Evolutionary conservation across 2,329 filamentous ascomycete species (phyloP), one percentile per base, ranked within the genome.

Genomic region (Neonectria coccinea): DNA sequence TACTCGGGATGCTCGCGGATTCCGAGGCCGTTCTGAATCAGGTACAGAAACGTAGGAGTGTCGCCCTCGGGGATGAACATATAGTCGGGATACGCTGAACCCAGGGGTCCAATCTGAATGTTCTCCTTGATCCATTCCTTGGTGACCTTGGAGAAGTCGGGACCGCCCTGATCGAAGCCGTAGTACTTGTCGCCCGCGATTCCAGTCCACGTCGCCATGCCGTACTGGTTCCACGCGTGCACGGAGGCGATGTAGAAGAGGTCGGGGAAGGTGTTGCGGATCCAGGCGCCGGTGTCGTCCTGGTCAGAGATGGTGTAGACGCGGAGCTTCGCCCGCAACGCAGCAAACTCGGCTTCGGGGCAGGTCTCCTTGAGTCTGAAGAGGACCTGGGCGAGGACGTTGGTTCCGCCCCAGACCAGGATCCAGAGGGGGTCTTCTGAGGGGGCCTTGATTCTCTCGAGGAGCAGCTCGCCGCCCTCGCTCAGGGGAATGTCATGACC

Each of bases 251-350:
- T 86, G 73, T 87, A 88, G 67, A 86, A 84, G 7, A 89, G 71
- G 27, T 85, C 81, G 0, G 87, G 85, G 64, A 83, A 88, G 3
- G 79, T 81, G 50, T 78, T 75, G 16, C 86, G 82, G 39, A 89
- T 84, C 86, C 86, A 89, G 0, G 81, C 75, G 0, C 85, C 86
- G 0, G 84, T 83, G 65, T 89, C 83, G 65, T 89, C 86, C 67
- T 89, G 86, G 66, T 89, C 87, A 7, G 85, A 87, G 59, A 89
- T 88, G 39, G 86, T 76, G 71, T 87, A 87, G 9, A 87, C 79
- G 12, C 84, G 78, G 4, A 87, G 72, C 65, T 82, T 83, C 3
- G 75, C 67, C 2, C 79, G 74, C 22, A 86, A 75, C 0, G 59
- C 62, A 0, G 76, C 73, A 1, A 79, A 74, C 1, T 83, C 79